Evolutionary conservation across 805 yeast genomes (phyloP), one percentile per base, ranked within the genome.

Genomic region (Zygoascus flipseniorum): DNA sequence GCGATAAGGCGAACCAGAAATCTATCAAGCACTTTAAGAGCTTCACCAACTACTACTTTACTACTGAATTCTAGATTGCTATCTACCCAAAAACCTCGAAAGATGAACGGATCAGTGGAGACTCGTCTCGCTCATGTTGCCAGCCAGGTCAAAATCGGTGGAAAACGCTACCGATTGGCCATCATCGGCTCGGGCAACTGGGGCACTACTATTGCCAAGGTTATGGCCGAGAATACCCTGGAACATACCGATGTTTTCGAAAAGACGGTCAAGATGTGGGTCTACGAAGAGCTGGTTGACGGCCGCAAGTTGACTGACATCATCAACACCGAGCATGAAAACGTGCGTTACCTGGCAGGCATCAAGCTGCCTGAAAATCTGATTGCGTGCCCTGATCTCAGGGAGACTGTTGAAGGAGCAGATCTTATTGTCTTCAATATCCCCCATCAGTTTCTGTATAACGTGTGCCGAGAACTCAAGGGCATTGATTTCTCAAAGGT

Each of bases 151-250:
- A 35, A 52, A 4, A 60, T 58, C 56, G 28, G 49, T 48, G 60
- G 61, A 59, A 56, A 60, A 51, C 79, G 77, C 20, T 82, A 74
- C 72, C 79, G 75, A 63, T 77, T 84, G 44, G 76, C 89, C 43
- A 88, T 89, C 52, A 83, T 93, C 59, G 99, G 99, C 43, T 89
- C 97, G 31, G 99, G 98, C 68, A 92, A 92, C 73, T 92, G 99
- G 86, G 99, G 99, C 59, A 89, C 97, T 41, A 92, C 98, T 18
- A 89, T 93, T 52, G 97, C 98, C 58, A 92, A 93, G 70, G 89
- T 92, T 46, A 83, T 89, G 28, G 89, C 97, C 41, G 98, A 93
- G 71, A 90, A 89, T 69, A 76, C 90, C 44, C 76, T 76, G 18
- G 80, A 79, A 58, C 79, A 88, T 70, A 83, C 90, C 42, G 76